A percentile compares a stretch with the other conserved stretches of the same genome.
Conservation (phyloP, 78 protist genomes). For the slime mould (Dictyostelium discoideum) region DNA sequence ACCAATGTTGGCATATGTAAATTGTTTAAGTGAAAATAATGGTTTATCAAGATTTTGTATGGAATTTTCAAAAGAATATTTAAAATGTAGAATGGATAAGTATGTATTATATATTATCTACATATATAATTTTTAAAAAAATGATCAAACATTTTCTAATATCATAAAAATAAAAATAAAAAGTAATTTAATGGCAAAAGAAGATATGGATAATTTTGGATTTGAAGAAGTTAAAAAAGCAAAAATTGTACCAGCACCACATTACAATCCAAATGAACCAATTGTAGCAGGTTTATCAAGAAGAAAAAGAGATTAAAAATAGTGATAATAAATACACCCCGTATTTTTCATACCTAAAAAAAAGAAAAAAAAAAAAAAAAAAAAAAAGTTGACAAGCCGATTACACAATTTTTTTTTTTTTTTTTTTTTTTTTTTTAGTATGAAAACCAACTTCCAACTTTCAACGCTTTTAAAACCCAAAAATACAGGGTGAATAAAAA, state of each 20-base stretch:
- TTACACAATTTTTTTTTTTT: too few species aligned
- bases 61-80: conserved; percentile 54
- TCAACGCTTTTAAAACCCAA: too few species aligned
- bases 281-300: conserved; percentile 69
- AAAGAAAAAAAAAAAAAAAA: too few species aligned
- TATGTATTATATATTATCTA: background rate
- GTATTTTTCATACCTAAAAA: too few species aligned
- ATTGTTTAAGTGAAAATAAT: conserved; percentile 50
- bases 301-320: conserved; percentile 19
- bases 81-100: conserved; percentile 81
- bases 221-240: conserved; percentile 49
- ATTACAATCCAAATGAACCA: conserved; percentile 49
- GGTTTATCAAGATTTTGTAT: conserved; percentile 51
- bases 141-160: background rate
- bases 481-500: too few species aligned
- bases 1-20: conserved; percentile 30
- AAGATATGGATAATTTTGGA: conserved; percentile 66
- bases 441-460: too few species aligned
- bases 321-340: background rate
- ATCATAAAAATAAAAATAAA: background rate
- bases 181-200: conserved; percentile 72
- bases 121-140: too few species aligned
- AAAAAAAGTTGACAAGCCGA: too few species aligned
- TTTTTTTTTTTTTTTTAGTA: too few species aligned
- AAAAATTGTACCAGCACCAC: conserved; percentile 48